Conservation (phyloP, 208 protist genomes). For the Acanthamoeba polyphaga region DNA sequence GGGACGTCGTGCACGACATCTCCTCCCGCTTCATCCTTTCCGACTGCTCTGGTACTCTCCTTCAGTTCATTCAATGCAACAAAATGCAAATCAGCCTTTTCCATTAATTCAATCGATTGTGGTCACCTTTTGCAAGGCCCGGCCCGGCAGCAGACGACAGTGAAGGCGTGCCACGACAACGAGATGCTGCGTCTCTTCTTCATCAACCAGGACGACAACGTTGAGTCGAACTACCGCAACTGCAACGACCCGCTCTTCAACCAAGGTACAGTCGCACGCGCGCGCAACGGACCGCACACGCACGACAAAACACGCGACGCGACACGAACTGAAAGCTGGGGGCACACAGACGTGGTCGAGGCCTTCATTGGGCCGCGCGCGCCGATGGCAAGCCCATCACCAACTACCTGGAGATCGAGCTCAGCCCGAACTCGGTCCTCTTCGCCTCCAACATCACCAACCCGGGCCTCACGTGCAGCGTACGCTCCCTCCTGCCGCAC, state of each 20-base stretch:
- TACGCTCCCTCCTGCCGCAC: neutral
- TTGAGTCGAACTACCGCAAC: neutral
- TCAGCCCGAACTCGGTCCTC: slow-evolving; percentile 46
- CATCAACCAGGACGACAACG: neutral
- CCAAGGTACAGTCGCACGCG: neutral
- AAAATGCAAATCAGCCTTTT: neutral
- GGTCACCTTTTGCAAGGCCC: neutral
- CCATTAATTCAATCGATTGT: neutral
- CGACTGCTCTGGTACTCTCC: neutral
- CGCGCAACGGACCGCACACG: no score
- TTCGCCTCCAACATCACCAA: slow-evolving; percentile 56
- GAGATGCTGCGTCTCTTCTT: neutral
- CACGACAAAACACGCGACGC: neutral
- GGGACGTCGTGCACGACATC: neutral
- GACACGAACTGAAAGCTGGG: neutral
- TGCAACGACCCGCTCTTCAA: slow-evolving; percentile 46
- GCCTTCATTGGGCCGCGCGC: slow-evolving; percentile 8
- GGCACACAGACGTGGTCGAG: neutral
- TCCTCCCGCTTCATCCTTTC: slow-evolving; percentile 8
- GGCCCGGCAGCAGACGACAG: slow-evolving; percentile 18
- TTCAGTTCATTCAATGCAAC: no score
- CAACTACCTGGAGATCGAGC: slow-evolving; percentile 23
- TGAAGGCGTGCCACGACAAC: neutral
- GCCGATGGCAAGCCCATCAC: neutral
- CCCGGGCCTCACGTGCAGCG: slow-evolving; percentile 8